Percentiles rank a stretch among this genome's conserved stretches.
These are phyloP conservation scores for Penicillium canescens DNA, from an alignment of 495 filamentous ascomycete genomes.

Conservation along the genomic window DNA sequence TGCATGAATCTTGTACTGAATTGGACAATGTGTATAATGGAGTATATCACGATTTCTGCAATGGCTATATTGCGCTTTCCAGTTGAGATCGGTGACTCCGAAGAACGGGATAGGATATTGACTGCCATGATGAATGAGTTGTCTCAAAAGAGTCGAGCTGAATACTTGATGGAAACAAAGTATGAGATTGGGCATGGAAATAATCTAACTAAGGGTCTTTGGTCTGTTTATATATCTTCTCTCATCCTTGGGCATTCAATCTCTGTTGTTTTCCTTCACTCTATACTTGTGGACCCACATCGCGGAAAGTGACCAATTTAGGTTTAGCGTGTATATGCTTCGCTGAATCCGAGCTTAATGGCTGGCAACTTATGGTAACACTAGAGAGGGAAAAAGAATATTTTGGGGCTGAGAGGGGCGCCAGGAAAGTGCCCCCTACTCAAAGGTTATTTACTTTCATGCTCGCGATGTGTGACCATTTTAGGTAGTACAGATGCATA, in stretches of 20 bases:
- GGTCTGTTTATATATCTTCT: slow-evolving; percentile 3
- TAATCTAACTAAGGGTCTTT: background rate
- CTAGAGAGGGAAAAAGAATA: background rate
- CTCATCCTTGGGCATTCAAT: background rate
- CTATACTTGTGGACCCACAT: slow-evolving; percentile 21
- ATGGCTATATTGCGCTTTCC: slow-evolving; percentile 27
- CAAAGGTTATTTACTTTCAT: background rate
- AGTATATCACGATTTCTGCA: slow-evolving; percentile 28
- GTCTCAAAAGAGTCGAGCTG: background rate
- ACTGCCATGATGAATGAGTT: slow-evolving; percentile 3
- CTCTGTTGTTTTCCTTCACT: background rate
- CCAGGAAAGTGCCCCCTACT: background rate
- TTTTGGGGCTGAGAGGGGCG: background rate
- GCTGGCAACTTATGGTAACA: background rate
- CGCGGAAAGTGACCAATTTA: slow-evolving; percentile 32
- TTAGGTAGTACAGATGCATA: slow-evolving; percentile 2
- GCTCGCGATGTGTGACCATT: slow-evolving; percentile 18
- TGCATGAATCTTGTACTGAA: slow-evolving; percentile 26
- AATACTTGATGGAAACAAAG: background rate
- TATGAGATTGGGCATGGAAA: background rate
- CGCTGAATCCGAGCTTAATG: background rate
- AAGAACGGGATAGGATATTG: background rate
- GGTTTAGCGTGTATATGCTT: slow-evolving; percentile 26
- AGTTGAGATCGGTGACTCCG: slow-evolving; percentile 14
- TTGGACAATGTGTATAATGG: slow-evolving; percentile 24